Evolutionary conservation across 495 filamentous ascomycete genomes (phyloP), one percentile per base, ranked within the genome.

Genomic region (Podospora bellae-mahoneyi): DNA sequence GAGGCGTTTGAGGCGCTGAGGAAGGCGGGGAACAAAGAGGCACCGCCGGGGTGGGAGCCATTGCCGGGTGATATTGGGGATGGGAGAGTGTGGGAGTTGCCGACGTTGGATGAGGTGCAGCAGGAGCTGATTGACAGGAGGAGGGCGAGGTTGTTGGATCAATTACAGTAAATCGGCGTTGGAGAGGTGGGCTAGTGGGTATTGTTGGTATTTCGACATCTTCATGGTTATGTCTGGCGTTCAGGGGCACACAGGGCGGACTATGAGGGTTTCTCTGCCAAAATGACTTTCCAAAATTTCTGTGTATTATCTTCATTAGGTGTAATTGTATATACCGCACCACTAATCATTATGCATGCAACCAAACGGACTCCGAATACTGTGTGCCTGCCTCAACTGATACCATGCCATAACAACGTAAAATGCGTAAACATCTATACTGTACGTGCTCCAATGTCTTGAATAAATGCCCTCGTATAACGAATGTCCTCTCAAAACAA

Each of bases 101-200:
- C 95, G 6, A 91, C 88, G 30, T 73, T 89, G 64, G 93, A 96
- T 9, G 96, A 99, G 75, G 95, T 98, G 20, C 89, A 94, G 78
- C 89, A 94, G 76, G 95, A 97, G 78, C 81, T 99, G 65, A 83
- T 99, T 32, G 94, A 98, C 73, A 85, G 93, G 79, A 88, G 93
- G 78, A 88, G 90, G 74, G 84, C 88, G 77, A 89, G 87, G 72
- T 80, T 99, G 64, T 77, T 99, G 75, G 92, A 96, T 60, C 80
- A 83, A 68, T 68, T 80, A 57, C 77, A 73, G 62, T 30, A 32
- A 39, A 44, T 16, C 6, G 27, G 9, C 9, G 15, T 63, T 44
- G 16, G 2, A 4, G 27, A 32, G 10, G 23, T 10, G 60, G 23
- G 16, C 10, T 62, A 4, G 23, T 7, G 16, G 23, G 2, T 32